Evolutionary conservation across 371 early-diverging fungal species (phyloP), one percentile per base, ranked within the genome.

Genomic region (Mucor piriformis): DNA sequence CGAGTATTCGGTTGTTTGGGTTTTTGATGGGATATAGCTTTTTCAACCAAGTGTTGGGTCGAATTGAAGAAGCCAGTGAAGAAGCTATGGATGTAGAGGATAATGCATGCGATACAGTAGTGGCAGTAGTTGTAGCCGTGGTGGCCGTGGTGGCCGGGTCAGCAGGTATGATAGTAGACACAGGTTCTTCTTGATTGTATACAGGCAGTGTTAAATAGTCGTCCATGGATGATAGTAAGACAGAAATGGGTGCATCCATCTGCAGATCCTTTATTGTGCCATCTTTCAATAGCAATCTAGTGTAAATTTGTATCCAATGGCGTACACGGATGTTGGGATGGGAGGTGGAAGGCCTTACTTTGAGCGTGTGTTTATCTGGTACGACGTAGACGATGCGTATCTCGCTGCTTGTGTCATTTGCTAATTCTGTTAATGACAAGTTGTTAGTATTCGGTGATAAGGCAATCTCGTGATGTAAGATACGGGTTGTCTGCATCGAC

Each of bases 291-390:
- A 54, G 34, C 18, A 76, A 57, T 13, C 42, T 57, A 20, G 71
- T 29, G 3, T 61, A 50, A 7, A 77, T 61, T 37, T 77, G 74
- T 25, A 77, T 59, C 77, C 77, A 77, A 48, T 77, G 77, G 13
- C 72, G 67, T 8, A 77, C 70, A 13, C 72, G 66, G 21, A 77
- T 77, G 24, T 70, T 69, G 10, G 67, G 63, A 50, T 77, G 63
- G 2, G 64, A 48, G 4, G 74, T 72, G 23, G 77, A 69, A 3
- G 77, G 61, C 23, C 69, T 69, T 13, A 77, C 61, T 33, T 60
- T 63, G 6, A 76, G 49, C 3, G 71, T 64, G 6, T 67, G 59
- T 56, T 70, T 69, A 53, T 69, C 67, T 20, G 77, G 77, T 20
- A 77, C 49, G 6, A 33, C 54, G 25, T 71, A 77, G 12, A 65